Base-by-base conservation (phyloP, 345 rosid species). In the Gossypium australe region DNA sequence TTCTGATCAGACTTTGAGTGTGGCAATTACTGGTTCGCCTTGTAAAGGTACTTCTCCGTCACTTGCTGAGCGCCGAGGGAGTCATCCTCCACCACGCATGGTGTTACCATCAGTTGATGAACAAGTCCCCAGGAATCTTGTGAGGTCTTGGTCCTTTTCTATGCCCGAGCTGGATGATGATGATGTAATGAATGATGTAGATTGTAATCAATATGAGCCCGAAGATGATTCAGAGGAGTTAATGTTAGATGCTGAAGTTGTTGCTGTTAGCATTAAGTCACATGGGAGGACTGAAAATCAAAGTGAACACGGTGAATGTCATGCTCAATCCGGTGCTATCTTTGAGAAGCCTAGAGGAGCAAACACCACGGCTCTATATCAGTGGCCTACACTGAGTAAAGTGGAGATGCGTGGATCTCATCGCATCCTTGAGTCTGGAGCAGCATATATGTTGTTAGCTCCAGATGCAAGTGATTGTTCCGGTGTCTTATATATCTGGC, bases 11-110 rank as follows among this genome's bases (percentile, higher is more conserved):
- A 78, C 63, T 38, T 70, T 68, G 11, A 75, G 75, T 69, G 75
- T 48, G 16, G 85, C 78, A 56, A 78, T 34, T 66, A 60, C 78
- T 77, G 53, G 58, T 68, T 75, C 66, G 12, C 81, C 85, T 12
- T 69, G 75, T 61, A 81, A 78, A 78, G 84, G 77, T 70, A 52
- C 56, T 73, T 70, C 55, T 2, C 87, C 80, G 4, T 87, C 94
- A 43, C 71, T 89, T 81, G 93, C 91, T 57, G 87, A 84, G 84
- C 88, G 88, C 45, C 75, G 93, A 74, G 89, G 93, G 63, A 87
- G 89, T 73, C 82, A 78, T 80, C 91, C 88, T 78, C 93, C 93
- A 9, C 87, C 87, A 1, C 65, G 71, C 52, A 80, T 87, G 87
- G 38, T 73, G 65, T 71, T 89, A 66, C 79, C 88, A 20, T 72